Evolutionary conservation across 371 early-diverging fungal species (phyloP), one percentile per base, ranked within the genome.

Genomic region (Mucor mucedo): DNA sequence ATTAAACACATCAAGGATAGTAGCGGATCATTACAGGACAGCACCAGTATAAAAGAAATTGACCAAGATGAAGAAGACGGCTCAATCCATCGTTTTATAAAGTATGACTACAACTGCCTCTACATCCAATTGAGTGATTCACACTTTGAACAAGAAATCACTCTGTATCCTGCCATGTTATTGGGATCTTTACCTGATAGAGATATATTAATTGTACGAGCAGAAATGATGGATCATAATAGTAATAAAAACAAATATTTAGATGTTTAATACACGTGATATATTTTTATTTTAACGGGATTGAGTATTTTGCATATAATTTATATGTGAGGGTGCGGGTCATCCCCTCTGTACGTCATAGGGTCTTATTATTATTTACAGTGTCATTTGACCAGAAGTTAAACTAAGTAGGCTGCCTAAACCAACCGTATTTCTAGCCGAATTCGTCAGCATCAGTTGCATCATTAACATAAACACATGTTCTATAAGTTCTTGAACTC

Each of bases 131-230:
- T 75, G 10, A 63, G 54, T n/a, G 76, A 75, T 27, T 69, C 72
- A 9, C 76, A 75, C 55, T 75, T 75, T 58, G 58, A 72, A 42
- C 65, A 75, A 35, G 56, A 53, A 40, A 69, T 75, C 40, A 69
- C 70, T 3, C 53, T 75, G 11, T 75, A 75, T 41, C 76, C 76
- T 29, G 53, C 59, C 48, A 63, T 72, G 63, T 54, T 75, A 21
- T 57, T 75, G 32, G 76, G 69, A 4, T 75, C 70, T 55, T 65
- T 75, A 58, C 64, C 72, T 13, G 72, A 72, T 69, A 69, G 70
- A 65, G 76, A 75, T 42, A 70, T 75, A 44, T 60, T 75, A 61
- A 67, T 75, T 29, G 58, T 72, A n/a, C 69, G 76, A 64, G 70
- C 66, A 45, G 70, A 69, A 52, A 65, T 55, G 58, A 64, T 60